Base-by-base conservation (phyloP, 305 asterid species). In the Solanum hybrid region DNA sequence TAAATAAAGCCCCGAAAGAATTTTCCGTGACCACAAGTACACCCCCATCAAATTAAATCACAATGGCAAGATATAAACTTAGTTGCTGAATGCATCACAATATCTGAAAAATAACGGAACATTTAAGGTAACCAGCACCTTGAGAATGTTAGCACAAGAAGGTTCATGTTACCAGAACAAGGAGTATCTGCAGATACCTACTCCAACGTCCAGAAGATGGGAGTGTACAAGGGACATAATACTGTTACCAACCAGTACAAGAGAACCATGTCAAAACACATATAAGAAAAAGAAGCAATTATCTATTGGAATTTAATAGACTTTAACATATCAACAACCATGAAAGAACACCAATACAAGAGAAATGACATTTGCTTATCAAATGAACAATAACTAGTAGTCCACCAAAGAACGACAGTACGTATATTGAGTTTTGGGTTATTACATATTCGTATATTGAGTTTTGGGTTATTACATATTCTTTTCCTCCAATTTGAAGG, bases 31-130 rank as follows among this genome's bases (percentile, higher is more conserved):
- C 89, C 81, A 96, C 65, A 45, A 45, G 97, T 81, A 94, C 94
- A 7, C 98, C 99, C 99, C 98, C 73, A 97, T 96, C 89, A 96
- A 91, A 92, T 96, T 89, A 96, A 91, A 92, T 97, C 98, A 88
- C 98, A 93, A 90, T 97, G 99, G 84, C 98, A 98, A 78, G 97
- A 81, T 88, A 97, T 95, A 93, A 95, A 97, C 91, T 97, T 97
- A 36, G 98, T 92, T 27, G 98, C 97, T 5, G 98, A 95, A 90
- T 95, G 95, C 99, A 97, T 96, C 90, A 97, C 36, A 38, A 82
- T 94, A 94, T 95, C 99, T 97, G 96, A 88, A 89, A 20, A 78
- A 17, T 7, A 7, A 31, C 12, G 1, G 13, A 76, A n/a, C n/a
- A 29, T 29, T 75, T 29, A 76, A 76, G 38, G 37, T 14, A 76